Percentiles rank a stretch among this genome's conserved stretches.
phyloP scores from a whole-genome alignment of 495 filamentous ascomycete species.

The Neurospora intermedia region DNA sequence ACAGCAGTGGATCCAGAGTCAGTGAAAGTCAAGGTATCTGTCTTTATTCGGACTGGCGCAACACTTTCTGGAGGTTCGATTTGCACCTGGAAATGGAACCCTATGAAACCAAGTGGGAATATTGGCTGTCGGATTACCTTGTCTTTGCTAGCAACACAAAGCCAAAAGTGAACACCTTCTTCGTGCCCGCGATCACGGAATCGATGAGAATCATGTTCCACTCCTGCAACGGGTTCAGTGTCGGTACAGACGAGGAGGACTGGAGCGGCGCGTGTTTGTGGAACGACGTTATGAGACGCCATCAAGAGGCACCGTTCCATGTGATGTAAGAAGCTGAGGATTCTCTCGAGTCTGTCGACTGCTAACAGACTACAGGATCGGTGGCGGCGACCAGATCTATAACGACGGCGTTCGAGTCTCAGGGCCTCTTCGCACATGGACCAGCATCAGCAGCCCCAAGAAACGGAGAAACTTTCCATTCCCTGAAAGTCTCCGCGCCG shows the following conservation, averaged over 20 bases:
- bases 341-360: background rate
- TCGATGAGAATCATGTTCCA: slow-evolving; percentile 95
- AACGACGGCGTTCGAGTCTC: slow-evolving; percentile 79
- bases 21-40: slow-evolving; percentile 36
- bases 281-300: slow-evolving; percentile 75
- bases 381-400: slow-evolving; percentile 93
- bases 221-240: slow-evolving; percentile 92
- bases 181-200: slow-evolving; percentile 63
- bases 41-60: slow-evolving; percentile 67
- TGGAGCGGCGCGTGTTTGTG: slow-evolving; percentile 77
- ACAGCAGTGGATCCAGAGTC: background rate
- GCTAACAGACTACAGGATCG: slow-evolving; percentile 41
- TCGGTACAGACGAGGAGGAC: slow-evolving; percentile 77
- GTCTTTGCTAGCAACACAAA: slow-evolving; percentile 34
- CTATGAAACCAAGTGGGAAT: slow-evolving; percentile 49
- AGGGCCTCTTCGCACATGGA: slow-evolving; percentile 73
- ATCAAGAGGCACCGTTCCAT: slow-evolving; percentile 69
- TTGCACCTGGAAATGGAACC: slow-evolving; percentile 46
- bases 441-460: slow-evolving; percentile 67
- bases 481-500: slow-evolving; percentile 54
- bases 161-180: slow-evolving; percentile 48
- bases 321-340: slow-evolving; percentile 45
- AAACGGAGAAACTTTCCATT: slow-evolving; percentile 73
- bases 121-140: slow-evolving; percentile 38
- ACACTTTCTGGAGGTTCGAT: slow-evolving; percentile 75